Conservation (phyloP, 2,329 filamentous ascomycete species). For the Neopestalotiopsis rosae region DNA sequence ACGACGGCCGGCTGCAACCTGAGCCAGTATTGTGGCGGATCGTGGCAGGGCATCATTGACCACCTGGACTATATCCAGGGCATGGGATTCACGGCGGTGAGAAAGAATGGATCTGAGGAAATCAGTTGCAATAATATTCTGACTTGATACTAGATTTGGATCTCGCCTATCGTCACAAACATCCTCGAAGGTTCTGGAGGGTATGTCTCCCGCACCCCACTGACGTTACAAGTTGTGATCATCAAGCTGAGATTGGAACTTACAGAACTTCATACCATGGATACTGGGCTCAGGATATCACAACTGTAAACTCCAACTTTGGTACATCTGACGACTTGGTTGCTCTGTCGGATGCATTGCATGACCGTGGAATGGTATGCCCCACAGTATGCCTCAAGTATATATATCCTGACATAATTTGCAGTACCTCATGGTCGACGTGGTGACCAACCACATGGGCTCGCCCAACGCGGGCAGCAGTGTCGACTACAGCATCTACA, state of each 20-base stretch:
- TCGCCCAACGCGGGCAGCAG: conserved; percentile 50
- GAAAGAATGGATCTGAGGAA: neutral
- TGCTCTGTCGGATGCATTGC: conserved; percentile 54
- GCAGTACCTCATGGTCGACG: conserved; percentile 65
- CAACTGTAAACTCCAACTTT: conserved; percentile 63
- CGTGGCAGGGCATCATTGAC: conserved; percentile 53
- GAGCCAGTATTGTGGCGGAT: conserved; percentile 54
- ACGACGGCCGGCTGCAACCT: conserved; percentile 34
- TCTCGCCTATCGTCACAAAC: conserved; percentile 49
- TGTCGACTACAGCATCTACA: conserved; percentile 59
- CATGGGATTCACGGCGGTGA: conserved; percentile 46
- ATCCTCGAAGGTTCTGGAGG: conserved; percentile 42
- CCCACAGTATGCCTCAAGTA: neutral
- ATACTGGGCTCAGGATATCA: conserved; percentile 58
- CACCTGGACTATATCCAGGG: conserved; percentile 56
- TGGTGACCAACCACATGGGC: conserved; percentile 64
- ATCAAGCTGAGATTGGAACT: neutral
- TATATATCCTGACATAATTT: neutral
- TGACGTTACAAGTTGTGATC: neutral
- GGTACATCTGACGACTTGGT: conserved; percentile 61
- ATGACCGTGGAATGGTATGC: conserved; percentile 56
- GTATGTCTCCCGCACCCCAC: neutral
- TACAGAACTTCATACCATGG: conserved; percentile 49
- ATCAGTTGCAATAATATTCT: neutral
- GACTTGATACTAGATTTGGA: conserved; percentile 38